Evolutionary conservation across 2,329 filamentous ascomycete genomes (phyloP).

Genomic region (Colletotrichum sp.): DNA sequence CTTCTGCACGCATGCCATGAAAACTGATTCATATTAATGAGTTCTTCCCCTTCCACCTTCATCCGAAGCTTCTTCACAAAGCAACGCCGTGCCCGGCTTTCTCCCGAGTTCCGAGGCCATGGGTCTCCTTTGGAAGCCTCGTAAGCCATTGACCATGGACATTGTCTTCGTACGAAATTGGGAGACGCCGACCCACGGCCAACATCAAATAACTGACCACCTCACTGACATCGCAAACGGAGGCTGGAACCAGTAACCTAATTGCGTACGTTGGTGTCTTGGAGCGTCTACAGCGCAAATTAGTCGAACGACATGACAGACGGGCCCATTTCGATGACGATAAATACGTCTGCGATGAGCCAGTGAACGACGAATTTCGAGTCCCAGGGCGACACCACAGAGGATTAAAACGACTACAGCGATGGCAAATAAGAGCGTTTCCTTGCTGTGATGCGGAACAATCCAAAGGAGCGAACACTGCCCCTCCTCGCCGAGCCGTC

Average conservation of each 20-base stretch:
- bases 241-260: background rate
- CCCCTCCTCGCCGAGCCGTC: background rate
- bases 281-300: background rate
- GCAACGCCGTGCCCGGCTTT: background rate
- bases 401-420: too few relatives aligned
- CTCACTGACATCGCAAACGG: background rate
- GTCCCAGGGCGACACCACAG: background rate
- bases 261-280: accelerated
- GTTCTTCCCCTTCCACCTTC: background rate
- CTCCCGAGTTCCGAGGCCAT: background rate
- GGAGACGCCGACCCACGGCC: background rate
- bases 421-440: background rate
- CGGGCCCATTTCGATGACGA: background rate
- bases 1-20: background rate
- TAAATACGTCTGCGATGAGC: background rate
- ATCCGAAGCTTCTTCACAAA: background rate
- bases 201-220: background rate
- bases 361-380: background rate
- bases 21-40: background rate
- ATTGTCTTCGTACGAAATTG: background rate
- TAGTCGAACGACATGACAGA: background rate
- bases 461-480: too few relatives aligned
- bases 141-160: background rate
- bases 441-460: too few relatives aligned
- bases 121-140: background rate